Evolutionary conservation across 306 rosid genomes (phyloP).

Genomic region (Ormosia emarginata): DNA sequence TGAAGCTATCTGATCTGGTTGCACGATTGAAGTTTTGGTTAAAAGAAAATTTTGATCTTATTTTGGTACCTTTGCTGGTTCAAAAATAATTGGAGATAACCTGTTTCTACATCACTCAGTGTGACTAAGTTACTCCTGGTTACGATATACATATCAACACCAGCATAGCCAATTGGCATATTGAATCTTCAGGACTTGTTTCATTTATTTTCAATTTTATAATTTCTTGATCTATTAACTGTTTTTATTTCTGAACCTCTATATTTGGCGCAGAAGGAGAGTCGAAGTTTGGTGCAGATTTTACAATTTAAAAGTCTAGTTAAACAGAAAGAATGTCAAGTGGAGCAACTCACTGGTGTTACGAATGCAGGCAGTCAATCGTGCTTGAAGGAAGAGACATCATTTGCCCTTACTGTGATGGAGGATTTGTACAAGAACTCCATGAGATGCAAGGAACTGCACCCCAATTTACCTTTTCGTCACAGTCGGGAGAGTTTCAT

Average conservation of each 20-base stretch:
- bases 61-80: background rate
- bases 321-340: slow-evolving; percentile 52
- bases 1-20: background rate
- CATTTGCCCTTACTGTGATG: slow-evolving; percentile 56
- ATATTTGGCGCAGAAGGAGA: background rate
- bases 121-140: background rate
- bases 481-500: slow-evolving; percentile 33
- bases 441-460: slow-evolving; percentile 32
- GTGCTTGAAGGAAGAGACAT: slow-evolving; percentile 38
- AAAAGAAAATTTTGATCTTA: background rate
- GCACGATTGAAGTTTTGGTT: background rate
- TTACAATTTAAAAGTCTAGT: background rate
- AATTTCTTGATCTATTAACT: background rate
- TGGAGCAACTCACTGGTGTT: slow-evolving; percentile 75
- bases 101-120: background rate
- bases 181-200: slow-evolving; percentile 3
- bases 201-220: background rate
- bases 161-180: background rate
- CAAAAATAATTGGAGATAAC: background rate
- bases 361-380: slow-evolving; percentile 46
- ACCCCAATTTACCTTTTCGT: slow-evolving; percentile 12
- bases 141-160: background rate
- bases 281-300: slow-evolving; percentile 19
- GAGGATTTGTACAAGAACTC: slow-evolving; percentile 65
- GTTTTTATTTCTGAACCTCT: background rate